phyloP scores from a whole-genome alignment of 805 yeast species.

The fission yeast (Schizosaccharomyces pombe) region DNA sequence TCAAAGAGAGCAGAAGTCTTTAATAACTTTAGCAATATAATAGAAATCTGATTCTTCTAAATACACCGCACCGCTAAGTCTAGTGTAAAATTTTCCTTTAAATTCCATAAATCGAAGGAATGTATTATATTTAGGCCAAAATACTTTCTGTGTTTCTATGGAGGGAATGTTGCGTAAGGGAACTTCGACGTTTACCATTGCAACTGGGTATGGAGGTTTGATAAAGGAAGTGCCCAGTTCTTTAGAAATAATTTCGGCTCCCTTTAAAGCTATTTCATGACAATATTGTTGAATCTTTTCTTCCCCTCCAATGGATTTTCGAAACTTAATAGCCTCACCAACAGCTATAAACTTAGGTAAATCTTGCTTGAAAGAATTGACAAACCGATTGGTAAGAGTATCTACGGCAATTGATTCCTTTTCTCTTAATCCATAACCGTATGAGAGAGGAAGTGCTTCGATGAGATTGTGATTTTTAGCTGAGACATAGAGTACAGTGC shows the following conservation, averaged over 20 bases:
- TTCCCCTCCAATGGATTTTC: constrained; percentile 37
- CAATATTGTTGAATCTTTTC: constrained; percentile 27
- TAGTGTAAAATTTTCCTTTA: constrained; percentile 20
- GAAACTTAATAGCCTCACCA: constrained; percentile 29
- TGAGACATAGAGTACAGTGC: constrained; percentile 4
- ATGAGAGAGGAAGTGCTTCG: constrained; percentile 3
- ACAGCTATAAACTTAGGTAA: constrained; percentile 23
- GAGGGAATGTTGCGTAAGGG: constrained; percentile 15
- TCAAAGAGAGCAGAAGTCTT: constrained; percentile 11
- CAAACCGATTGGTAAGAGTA: neutral
- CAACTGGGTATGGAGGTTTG: constrained; percentile 10
- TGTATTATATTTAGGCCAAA: constrained; percentile 19
- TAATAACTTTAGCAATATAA: constrained; percentile 22
- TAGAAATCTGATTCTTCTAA: constrained; percentile 32
- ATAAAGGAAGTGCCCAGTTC: constrained; percentile 21
- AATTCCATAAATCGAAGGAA: constrained; percentile 26
- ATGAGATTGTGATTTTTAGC: constrained; percentile 3
- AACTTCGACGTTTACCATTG: constrained; percentile 24
- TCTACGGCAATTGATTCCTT: neutral
- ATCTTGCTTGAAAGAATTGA: constrained; percentile 10
- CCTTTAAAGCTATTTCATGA: constrained; percentile 22
- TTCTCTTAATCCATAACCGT: constrained; percentile 1
- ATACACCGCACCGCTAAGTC: constrained; percentile 41
- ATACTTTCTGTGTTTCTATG: constrained; percentile 7
- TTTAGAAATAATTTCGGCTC: constrained; percentile 20